Percentiles rank a stretch among this genome's conserved stretches.
These are phyloP conservation scores for Phytophthora pinifolia DNA, from an alignment of 352 stramenopile genomes.

Conservation along the genomic window DNA sequence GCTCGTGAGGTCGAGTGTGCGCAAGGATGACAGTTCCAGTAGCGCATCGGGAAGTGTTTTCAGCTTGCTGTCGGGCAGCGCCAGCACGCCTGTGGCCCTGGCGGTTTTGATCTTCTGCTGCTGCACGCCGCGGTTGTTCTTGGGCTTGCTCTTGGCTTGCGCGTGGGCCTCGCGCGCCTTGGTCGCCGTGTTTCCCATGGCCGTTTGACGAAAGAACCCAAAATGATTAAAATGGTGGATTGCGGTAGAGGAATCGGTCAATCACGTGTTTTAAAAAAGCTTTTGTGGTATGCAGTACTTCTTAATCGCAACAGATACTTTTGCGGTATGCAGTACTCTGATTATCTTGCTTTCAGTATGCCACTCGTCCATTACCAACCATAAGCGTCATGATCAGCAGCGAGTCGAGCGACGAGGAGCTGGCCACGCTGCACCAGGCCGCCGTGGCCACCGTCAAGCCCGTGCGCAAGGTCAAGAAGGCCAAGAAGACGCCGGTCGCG, in stretches of 20 bases:
- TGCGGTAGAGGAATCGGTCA: too few relatives aligned
- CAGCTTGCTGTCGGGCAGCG: slow-evolving; percentile 73
- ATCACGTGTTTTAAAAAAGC: not conserved
- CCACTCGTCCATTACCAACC: not conserved
- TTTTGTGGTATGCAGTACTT: too few relatives aligned
- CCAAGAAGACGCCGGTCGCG: slow-evolving; percentile 21
- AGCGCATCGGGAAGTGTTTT: slow-evolving; percentile 68
- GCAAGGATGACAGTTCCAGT: slow-evolving; percentile 49
- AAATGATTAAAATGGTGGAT: too few relatives aligned
- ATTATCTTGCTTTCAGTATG: too few relatives aligned
- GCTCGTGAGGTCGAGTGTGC: slow-evolving; percentile 69
- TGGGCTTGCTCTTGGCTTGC: slow-evolving; percentile 80
- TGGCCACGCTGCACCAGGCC: slow-evolving; percentile 63
- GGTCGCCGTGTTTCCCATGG: slow-evolving; percentile 67
- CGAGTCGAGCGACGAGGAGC: slow-evolving; percentile 88
- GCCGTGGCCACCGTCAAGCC: slow-evolving; percentile 30
- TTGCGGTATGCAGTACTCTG: too few relatives aligned
- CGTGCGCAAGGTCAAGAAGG: slow-evolving; percentile 31
- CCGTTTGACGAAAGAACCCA: too few relatives aligned
- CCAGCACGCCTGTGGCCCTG: slow-evolving; percentile 62
- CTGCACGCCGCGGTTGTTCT: slow-evolving; percentile 72
- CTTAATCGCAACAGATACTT: too few relatives aligned
- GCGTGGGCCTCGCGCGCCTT: slow-evolving; percentile 69
- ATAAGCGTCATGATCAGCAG: slow-evolving; percentile 77
- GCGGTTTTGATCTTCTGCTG: slow-evolving; percentile 77